A percentile compares a stretch with the other conserved stretches of the same genome.
Conservation (phyloP, 305 asterid genomes). For the Fraxinus platypoda region DNA sequence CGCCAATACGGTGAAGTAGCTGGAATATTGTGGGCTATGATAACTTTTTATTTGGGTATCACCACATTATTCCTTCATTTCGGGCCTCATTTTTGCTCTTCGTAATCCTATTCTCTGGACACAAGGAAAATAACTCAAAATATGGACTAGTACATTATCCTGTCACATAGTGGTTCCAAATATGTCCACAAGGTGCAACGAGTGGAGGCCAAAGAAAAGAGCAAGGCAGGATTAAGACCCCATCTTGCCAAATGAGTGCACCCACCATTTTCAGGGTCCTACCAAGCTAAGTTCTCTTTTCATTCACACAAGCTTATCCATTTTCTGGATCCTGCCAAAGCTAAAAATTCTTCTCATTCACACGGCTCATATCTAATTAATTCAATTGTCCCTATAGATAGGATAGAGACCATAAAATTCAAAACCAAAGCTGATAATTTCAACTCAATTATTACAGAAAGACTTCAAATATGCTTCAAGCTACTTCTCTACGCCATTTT, state of each 20-base stretch:
- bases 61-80: background rate
- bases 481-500: background rate
- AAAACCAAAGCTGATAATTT: conserved; percentile 19
- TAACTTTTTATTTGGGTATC: background rate
- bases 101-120: background rate
- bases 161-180: background rate
- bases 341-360: conserved; percentile 24
- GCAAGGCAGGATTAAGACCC: background rate
- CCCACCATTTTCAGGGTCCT: background rate
- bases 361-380: conserved; percentile 6
- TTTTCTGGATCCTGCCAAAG: conserved; percentile 31
- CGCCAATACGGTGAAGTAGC: background rate
- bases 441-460: conserved; percentile 26
- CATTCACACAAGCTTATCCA: background rate
- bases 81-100: background rate
- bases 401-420: conserved; percentile 22
- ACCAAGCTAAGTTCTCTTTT: background rate
- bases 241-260: background rate
- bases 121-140: background rate
- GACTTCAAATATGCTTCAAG: conserved; percentile 10
- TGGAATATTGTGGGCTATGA: background rate
- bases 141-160: background rate
- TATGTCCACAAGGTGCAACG: background rate
- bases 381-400: conserved; percentile 12
- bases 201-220: background rate